Percentiles rank a stretch among this genome's conserved stretches.
These are phyloP conservation scores for Dactylellina cionopaga DNA, from an alignment of 2,329 filamentous ascomycete genomes.

Conservation along the genomic window DNA sequence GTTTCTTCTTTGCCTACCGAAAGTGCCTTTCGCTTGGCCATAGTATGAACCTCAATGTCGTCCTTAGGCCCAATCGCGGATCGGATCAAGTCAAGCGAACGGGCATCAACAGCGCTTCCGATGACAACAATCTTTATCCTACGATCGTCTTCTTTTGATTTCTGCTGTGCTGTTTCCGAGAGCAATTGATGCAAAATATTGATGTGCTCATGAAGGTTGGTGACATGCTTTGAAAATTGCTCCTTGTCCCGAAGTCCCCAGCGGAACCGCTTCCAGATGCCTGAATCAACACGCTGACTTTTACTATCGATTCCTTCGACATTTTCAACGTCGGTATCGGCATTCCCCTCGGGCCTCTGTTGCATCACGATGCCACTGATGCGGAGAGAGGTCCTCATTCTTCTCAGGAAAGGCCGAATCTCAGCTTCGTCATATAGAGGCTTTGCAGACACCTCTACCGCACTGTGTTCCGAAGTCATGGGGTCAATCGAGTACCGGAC, in stretches of 20 bases:
- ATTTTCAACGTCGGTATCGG: not conserved
- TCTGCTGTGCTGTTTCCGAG: not conserved
- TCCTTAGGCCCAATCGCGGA: too few relatives aligned
- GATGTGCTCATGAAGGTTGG: not conserved
- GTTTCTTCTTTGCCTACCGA: too few relatives aligned
- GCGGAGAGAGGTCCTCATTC: too few relatives aligned
- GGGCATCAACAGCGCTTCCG: not conserved
- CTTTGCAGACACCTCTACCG: too few relatives aligned
- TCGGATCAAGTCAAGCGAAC: not conserved
- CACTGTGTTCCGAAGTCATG: too few relatives aligned
- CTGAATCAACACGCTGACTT: not conserved
- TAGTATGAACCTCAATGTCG: too few relatives aligned
- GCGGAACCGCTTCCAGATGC: not conserved
- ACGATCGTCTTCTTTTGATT: not conserved
- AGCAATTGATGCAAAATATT: not conserved
- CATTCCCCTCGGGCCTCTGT: too few relatives aligned
- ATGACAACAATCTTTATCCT: not conserved
- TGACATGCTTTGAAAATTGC: not conserved
- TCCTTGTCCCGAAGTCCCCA: not conserved
- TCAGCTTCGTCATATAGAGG: too few relatives aligned
- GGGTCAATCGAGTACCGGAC: not conserved
- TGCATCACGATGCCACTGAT: too few relatives aligned
- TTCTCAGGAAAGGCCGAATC: too few relatives aligned
- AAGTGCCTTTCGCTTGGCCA: too few relatives aligned
- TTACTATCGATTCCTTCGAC: not conserved